Evolutionary conservation across 495 filamentous ascomycete species (phyloP).

Genomic region (Margaritispora aquatica): DNA sequence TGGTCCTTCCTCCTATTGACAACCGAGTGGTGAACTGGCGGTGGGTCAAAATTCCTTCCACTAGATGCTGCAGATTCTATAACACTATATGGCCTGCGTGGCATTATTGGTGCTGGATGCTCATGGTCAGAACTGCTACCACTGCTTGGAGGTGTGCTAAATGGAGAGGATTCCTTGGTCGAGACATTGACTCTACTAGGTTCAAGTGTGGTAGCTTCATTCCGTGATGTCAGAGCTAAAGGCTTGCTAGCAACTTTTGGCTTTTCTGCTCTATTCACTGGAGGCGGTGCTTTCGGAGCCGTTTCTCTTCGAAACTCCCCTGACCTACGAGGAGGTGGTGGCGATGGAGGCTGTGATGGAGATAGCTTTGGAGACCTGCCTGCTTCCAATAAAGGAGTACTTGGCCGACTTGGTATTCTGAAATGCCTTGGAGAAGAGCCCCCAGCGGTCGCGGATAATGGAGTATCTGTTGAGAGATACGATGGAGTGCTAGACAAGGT

Average conservation of each 20-base stretch:
- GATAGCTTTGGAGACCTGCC: slow-evolving; percentile 36
- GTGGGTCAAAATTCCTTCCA: slow-evolving; percentile 34
- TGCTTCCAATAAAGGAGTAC: slow-evolving; percentile 41
- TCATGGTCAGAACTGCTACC: slow-evolving; percentile 52
- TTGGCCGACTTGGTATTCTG: slow-evolving; percentile 43
- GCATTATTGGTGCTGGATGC: slow-evolving; percentile 32
- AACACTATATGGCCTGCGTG: slow-evolving; percentile 23
- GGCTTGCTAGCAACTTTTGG: slow-evolving; percentile 59
- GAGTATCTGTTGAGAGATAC: slow-evolving; percentile 40
- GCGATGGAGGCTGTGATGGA: slow-evolving; percentile 42
- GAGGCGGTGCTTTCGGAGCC: slow-evolving; percentile 48
- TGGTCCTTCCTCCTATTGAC: slow-evolving; percentile 25
- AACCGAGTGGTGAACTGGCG: slow-evolving; percentile 43
- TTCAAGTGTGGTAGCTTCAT: slow-evolving; percentile 21
- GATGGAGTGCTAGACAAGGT: slow-evolving; percentile 31
- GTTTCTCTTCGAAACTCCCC: slow-evolving; percentile 41
- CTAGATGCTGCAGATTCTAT: slow-evolving; percentile 5
- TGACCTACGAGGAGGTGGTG: slow-evolving; percentile 48
- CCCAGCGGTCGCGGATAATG: slow-evolving; percentile 40
- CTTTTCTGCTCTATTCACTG: slow-evolving; percentile 76
- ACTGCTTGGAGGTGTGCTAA: slow-evolving; percentile 83
- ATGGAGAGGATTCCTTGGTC: slow-evolving; percentile 68
- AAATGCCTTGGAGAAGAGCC: slow-evolving; percentile 44
- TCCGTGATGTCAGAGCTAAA: slow-evolving; percentile 23
- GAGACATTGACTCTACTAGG: slow-evolving; percentile 7